Evolutionary conservation across 1,284 basidiomycete species (phyloP), one percentile per base, ranked within the genome.

Genomic region (Fomes fomentarius): DNA sequence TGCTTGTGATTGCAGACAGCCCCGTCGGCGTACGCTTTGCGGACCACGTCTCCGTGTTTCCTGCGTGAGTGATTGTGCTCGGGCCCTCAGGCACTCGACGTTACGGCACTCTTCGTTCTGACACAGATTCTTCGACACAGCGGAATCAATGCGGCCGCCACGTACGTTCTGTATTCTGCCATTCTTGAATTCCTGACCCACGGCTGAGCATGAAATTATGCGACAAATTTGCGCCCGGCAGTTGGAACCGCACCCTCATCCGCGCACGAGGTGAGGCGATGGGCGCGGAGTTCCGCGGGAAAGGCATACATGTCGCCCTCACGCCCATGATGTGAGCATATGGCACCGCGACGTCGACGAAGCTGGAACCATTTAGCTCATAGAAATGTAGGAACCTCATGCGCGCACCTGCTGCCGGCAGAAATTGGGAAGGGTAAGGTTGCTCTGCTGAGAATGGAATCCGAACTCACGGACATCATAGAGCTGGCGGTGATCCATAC

Each of bases 71-170:
- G 19, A 2, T 30, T 30, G 7, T 12, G 12, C 7, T 6, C 12
- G 12, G 6, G 28, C 28, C 28, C 6, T 30, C 28, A 12, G n/a
- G n/a, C n/a, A n/a, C n/a, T n/a, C n/a, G 28, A 30, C 28, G 28
- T 30, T 12, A 30, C 7, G 7, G 28, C 28, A 30, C 28, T 7
- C 12, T 30, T 6, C 12, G 28, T 12, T 38, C 33, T 31, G 11
- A 19, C 4, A 4, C 1, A 9, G 2, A 11, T 17, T 1, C 10
- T 31, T 24, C n/a, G n/a, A n/a, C 24, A 7, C 53, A 82, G 82
- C n/a, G 89, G 78, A 17, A 84, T 92, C 72, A 92, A 90, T 67
- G 80, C 78, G 17, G 89, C 86, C n/a, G 76, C 88, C 11, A 89
- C 90, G 65, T 79, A 57, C 63, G 76, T 69, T 11, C 28, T 30